Percentiles rank a stretch among this genome's conserved stretches.
Evolutionary conservation across 192 early-diverging fungal genomes (phyloP).

Genomic region (Coemansia reversa): DNA sequence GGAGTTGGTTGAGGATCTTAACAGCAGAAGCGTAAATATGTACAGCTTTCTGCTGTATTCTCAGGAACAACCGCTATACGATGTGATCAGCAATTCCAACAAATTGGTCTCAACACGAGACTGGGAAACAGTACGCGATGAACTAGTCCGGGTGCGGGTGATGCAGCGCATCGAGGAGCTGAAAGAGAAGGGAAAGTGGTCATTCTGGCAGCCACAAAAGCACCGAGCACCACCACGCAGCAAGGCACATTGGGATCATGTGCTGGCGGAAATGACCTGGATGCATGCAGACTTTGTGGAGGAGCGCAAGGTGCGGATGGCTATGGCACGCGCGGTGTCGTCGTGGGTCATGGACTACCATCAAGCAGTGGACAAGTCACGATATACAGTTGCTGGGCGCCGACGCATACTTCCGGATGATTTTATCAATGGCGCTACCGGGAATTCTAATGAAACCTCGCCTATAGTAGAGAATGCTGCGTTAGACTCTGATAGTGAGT

Average conservation of each 20-base stretch:
- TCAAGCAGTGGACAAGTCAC: constrained; percentile 40
- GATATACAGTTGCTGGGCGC: constrained; percentile 34
- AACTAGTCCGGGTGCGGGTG: constrained; percentile 42
- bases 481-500: neutral
- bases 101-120: constrained; percentile 43
- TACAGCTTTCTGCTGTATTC: constrained; percentile 44
- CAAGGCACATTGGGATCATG: constrained; percentile 57
- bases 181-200: constrained; percentile 51
- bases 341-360: constrained; percentile 58
- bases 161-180: constrained; percentile 55
- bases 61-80: constrained; percentile 47
- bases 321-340: constrained; percentile 39
- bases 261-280: constrained; percentile 56
- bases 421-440: constrained; percentile 8
- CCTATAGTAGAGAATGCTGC: neutral
- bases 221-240: constrained; percentile 53
- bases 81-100: constrained; percentile 19
- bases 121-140: constrained; percentile 53
- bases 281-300: constrained; percentile 55
- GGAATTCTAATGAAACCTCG: neutral
- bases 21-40: constrained; percentile 36
- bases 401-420: constrained; percentile 15
- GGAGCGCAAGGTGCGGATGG: constrained; percentile 50
- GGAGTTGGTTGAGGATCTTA: constrained; percentile 36
- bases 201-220: constrained; percentile 53